Evolutionary conservation across 116 monocot genomes (phyloP), one percentile per base, ranked within the genome.

Genomic region (Papilionanthe hybrid): DNA sequence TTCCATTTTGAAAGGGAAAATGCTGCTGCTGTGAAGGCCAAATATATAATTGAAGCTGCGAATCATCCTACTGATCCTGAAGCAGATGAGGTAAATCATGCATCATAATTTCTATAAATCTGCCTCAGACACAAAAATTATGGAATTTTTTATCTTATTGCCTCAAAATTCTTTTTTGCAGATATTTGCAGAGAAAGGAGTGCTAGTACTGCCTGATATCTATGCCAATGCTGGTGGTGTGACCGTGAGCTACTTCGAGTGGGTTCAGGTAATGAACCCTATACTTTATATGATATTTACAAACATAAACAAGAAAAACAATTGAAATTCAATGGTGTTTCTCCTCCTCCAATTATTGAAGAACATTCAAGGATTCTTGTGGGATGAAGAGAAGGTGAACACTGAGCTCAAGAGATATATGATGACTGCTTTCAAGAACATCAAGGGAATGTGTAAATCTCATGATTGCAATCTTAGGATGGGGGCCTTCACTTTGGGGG

Each of bases 351-450:
- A 1, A 27, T 72, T 77, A 74, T 11, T 72, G 76, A 58, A 93
- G 93, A 93, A 93, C 77, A 93, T 93, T 42, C 93, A 90, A 89
- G 93, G 93, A 20, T 93, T 93, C 79, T 87, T 90, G 93, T 93
- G 93, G 93, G 91, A 85, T 45, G 89, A 94, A 77, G 92, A 92
- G 11, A 91, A 92, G 85, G 94, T 94, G 47, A 94, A 94, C 65
- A 30, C 44, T 37, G 94, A 94, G 86, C 90, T 94, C 15, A 75
- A 86, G 41, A 90, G 85, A 79, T 91, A 94, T 79, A 94, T 94
- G 94, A 83, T 20, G n/a, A 82, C 65, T 5, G 86, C 91, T 17
- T 94, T 94, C 73, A 79, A 77, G 20, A 82, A 90, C 57, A 89
- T 94, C 37, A 94, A 94, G 81, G 57, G 58, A 2, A 94, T 88